phyloP scores from a whole-genome alignment of 192 early-diverging fungal species.

The Allomyces macrogynus region DNA sequence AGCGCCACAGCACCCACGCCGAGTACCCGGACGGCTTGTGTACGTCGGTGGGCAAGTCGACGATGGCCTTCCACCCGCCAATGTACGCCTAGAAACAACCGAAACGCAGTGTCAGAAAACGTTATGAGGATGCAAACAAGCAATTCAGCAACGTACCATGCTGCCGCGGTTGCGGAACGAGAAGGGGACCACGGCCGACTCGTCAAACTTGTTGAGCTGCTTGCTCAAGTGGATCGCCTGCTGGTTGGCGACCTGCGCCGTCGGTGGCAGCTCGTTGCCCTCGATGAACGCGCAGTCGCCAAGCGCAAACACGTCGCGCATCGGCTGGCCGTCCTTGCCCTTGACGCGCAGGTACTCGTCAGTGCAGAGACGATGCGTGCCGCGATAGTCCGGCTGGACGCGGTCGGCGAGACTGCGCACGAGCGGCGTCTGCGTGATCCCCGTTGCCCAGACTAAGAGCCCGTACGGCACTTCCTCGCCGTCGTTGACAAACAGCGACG shows the following conservation, averaged over 20 bases:
- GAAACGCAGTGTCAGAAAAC: conserved; percentile 7
- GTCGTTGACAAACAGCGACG: conserved; percentile 25
- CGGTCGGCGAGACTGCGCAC: conserved; percentile 26
- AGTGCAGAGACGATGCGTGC: conserved; percentile 33
- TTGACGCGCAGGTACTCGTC: conserved; percentile 56
- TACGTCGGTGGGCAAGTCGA: conserved; percentile 30
- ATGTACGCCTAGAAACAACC: not conserved
- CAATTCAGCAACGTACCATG: conserved; percentile 29
- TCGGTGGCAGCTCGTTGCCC: conserved; percentile 51
- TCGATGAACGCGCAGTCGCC: conserved; percentile 80
- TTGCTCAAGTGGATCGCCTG: conserved; percentile 46
- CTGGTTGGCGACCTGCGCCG: conserved; percentile 72
- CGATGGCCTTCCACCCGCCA: conserved; percentile 20
- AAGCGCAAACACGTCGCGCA: conserved; percentile 48
- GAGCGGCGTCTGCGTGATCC: conserved; percentile 38
- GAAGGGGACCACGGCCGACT: conserved; percentile 15
- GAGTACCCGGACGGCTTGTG: conserved; percentile 24
- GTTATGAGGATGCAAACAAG: conserved; percentile 21
- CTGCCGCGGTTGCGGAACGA: conserved; percentile 36
- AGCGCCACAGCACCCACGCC: conserved; percentile 51
- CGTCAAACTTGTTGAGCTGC: conserved; percentile 6
- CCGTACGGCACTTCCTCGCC: conserved; percentile 39
- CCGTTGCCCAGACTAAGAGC: conserved; percentile 54
- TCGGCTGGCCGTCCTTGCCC: conserved; percentile 27
- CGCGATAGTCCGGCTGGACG: conserved; percentile 18